Base-by-base conservation (phyloP, 2,329 filamentous ascomycete genomes). In the Clarireedia monteithiana region DNA sequence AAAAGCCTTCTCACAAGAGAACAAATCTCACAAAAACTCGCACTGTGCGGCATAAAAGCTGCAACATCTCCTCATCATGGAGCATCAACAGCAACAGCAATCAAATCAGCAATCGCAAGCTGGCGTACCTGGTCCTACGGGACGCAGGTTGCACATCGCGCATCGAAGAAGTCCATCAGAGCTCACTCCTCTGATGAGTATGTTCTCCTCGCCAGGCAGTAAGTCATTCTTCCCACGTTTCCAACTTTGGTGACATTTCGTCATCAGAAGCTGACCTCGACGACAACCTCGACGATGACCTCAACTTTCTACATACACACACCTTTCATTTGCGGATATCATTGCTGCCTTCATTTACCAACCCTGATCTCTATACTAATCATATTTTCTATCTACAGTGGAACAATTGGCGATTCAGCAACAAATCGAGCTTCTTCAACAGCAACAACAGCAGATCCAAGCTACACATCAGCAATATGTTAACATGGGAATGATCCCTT, bases 361-460 rank as follows among this genome's bases (percentile, higher is more conserved):
- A 39, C 7, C 5, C 14, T n/a, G n/a, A 20, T 10, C 15, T 6
- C 17, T 26, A 44, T 50, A 17, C 52, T 55, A 55, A 55, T 44
- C 17, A 24, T 44, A 5, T 15, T 17, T 23, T 34, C 14, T 47
- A 23, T 55, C n/a, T 12, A 49, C 67, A 95, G 91, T 96, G 89
- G 92, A 96, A 78, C 91, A 96, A 81, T 83, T 96, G 70, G 90
- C 90, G 70, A 91, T 97, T 71, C 91, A 96, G 76, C 92, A 96
- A 77, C 92, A 97, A 75, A 96, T 97, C 69, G 92, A 97, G 75
- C 82, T 95, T 70, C 81, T 97, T 69, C 92, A 97, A 77, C 91
- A 96, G 72, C 94, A 97, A 73, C 94, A 97, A 72, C 91, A 97
- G 73, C 91, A 96, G 72, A 95, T 97, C 69, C 89, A 95, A 74